These are phyloP conservation scores for Scedosporium aurantiacum DNA, from an alignment of 2,329 filamentous ascomycete species.

Conservation along the genomic window DNA sequence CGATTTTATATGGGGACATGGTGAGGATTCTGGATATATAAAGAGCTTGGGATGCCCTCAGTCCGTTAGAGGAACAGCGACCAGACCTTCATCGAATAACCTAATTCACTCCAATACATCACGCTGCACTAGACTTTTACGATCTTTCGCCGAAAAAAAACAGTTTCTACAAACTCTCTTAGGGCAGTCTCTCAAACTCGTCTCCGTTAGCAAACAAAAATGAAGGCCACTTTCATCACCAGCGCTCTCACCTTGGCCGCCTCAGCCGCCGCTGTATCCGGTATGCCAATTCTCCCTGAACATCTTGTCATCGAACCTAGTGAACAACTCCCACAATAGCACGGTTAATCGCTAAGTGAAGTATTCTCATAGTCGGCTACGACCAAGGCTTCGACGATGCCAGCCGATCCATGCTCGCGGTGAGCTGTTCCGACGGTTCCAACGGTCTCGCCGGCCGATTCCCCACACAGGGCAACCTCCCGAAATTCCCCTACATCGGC, in stretches of 20 bases:
- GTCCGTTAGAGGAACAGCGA: not conserved
- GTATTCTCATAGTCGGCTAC: constrained; percentile 47
- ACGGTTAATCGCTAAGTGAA: constrained; percentile 9
- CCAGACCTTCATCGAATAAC: too few relatives aligned
- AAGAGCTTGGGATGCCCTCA: not conserved
- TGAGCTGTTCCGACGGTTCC: constrained; percentile 57
- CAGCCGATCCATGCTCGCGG: constrained; percentile 38
- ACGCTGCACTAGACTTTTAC: too few relatives aligned
- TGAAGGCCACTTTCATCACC: constrained; percentile 32
- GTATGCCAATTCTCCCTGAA: constrained; percentile 13
- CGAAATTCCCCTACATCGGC: constrained; percentile 43
- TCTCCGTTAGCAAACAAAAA: constrained; percentile 17
- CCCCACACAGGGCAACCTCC: constrained; percentile 40
- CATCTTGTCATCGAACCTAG: not conserved
- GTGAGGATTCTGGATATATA: not conserved
- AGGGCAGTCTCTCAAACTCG: too few relatives aligned
- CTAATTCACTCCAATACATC: too few relatives aligned
- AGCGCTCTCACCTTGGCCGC: constrained; percentile 26
- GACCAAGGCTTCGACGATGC: constrained; percentile 59
- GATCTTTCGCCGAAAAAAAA: too few relatives aligned
- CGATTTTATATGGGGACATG: not conserved
- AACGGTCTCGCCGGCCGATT: constrained; percentile 57
- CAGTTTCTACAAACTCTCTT: too few relatives aligned
- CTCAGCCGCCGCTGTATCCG: constrained; percentile 24
- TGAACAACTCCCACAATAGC: not conserved